phyloP scores from a whole-genome alignment of 352 stramenopile genomes.

The Plasmopara viticola region DNA sequence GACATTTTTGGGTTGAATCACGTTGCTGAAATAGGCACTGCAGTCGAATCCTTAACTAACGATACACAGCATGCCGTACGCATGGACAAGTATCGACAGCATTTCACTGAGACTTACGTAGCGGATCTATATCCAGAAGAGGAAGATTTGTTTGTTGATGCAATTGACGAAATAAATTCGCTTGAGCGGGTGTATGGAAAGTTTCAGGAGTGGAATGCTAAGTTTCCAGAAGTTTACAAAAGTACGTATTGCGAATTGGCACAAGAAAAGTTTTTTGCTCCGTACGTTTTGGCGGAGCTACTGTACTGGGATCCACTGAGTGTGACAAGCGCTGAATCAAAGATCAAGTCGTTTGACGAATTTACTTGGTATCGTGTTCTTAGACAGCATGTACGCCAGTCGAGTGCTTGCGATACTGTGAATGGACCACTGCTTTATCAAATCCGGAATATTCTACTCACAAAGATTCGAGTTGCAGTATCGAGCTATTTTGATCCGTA shows the following conservation, averaged over 20 bases:
- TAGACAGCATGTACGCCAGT: constrained; percentile 24
- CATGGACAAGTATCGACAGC: constrained; percentile 16
- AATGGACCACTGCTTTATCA: constrained; percentile 34
- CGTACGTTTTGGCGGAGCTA: constrained; percentile 60
- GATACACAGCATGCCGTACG: constrained; percentile 4
- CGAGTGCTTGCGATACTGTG: neutral
- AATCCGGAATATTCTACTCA: constrained; percentile 49
- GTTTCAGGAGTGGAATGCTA: constrained; percentile 68
- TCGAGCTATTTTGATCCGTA: constrained; percentile 52
- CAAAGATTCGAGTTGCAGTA: constrained; percentile 28
- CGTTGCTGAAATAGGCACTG: constrained; percentile 7
- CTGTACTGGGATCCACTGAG: constrained; percentile 59
- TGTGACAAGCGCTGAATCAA: constrained; percentile 16
- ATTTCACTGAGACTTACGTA: constrained; percentile 28
- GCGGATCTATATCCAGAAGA: constrained; percentile 6
- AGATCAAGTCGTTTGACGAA: constrained; percentile 18
- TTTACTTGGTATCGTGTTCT: constrained; percentile 57
- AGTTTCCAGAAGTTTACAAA: constrained; percentile 68
- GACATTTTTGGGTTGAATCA: constrained; percentile 16
- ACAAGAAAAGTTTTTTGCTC: constrained; percentile 48
- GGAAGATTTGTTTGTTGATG: constrained; percentile 49
- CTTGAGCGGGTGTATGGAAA: constrained; percentile 46
- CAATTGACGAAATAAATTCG: constrained; percentile 64
- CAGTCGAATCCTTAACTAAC: neutral
- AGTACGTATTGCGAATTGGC: constrained; percentile 55